These are phyloP conservation scores for Fusarium dimerum DNA, from an alignment of 2,329 filamentous ascomycete genomes.

Conservation along the genomic window DNA sequence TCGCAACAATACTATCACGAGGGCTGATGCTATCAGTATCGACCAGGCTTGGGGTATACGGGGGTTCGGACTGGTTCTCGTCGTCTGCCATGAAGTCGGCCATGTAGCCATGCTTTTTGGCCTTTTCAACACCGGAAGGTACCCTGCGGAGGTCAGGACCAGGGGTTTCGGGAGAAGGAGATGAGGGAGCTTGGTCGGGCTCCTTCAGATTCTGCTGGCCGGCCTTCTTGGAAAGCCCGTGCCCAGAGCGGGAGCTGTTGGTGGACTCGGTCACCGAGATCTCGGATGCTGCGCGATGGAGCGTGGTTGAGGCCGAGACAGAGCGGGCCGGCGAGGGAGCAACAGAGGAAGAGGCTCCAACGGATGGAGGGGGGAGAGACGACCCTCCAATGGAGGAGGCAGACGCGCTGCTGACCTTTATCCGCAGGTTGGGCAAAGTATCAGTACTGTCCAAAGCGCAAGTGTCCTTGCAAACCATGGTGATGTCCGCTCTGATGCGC, in stretches of 20 bases:
- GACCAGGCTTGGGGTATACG: constrained; percentile 32
- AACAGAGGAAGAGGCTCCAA: constrained; percentile 11
- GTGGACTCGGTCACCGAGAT: constrained; percentile 22
- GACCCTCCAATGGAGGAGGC: constrained; percentile 14
- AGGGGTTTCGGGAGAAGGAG: constrained; percentile 8
- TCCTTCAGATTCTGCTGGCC: constrained; percentile 23
- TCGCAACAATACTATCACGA: constrained; percentile 29
- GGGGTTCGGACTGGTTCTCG: constrained; percentile 31
- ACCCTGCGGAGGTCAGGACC: constrained; percentile 23
- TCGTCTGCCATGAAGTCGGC: constrained; percentile 30
- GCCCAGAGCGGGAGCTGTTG: constrained; percentile 25
- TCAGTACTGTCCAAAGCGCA: constrained; percentile 42
- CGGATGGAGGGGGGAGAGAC: constrained; percentile 10
- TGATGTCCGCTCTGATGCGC: constrained; percentile 49
- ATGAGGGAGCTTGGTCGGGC: constrained; percentile 15
- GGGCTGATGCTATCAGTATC: constrained; percentile 34
- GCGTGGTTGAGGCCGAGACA: constrained; percentile 12
- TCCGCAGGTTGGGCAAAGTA: constrained; percentile 28
- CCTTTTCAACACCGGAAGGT: constrained; percentile 30
- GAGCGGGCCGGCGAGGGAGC: constrained; percentile 14
- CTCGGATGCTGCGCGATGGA: constrained; percentile 16
- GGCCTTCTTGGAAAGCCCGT: constrained; percentile 24
- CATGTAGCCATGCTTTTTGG: constrained; percentile 31
- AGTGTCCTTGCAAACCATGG: constrained; percentile 53
- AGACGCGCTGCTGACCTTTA: constrained; percentile 21